Conservation (phyloP, 1,284 basidiomycete genomes). For the Apiotrichum mycotoxinovorans region DNA sequence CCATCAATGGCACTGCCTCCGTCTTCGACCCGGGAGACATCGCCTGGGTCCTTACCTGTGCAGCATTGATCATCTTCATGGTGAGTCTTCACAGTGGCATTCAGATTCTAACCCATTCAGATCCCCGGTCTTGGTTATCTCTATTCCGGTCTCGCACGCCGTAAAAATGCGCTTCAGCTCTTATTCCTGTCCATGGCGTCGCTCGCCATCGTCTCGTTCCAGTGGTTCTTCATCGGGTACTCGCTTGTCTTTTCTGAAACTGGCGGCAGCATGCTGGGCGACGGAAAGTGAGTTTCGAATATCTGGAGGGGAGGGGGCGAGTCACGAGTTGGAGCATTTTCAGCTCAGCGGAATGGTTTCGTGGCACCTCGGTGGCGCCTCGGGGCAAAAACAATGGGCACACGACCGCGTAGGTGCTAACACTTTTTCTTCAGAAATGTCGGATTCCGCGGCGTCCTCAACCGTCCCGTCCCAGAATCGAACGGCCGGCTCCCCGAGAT, state of each 20-base stretch:
- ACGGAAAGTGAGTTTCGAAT: slow-evolving; percentile 52
- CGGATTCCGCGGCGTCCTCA: slow-evolving; percentile 65
- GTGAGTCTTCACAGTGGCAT: slow-evolving; percentile 19
- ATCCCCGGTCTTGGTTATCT: slow-evolving; percentile 67
- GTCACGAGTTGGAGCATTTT: too few species aligned
- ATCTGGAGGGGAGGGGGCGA: too few species aligned
- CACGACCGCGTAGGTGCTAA: too few species aligned
- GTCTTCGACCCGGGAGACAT: slow-evolving; percentile 73
- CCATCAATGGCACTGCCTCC: slow-evolving; percentile 23
- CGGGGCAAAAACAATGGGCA: too few species aligned
- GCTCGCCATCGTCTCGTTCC: slow-evolving; percentile 69
- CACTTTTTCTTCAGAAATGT: slow-evolving; percentile 49
- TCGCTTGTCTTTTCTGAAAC: slow-evolving; percentile 73
- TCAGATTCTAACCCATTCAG: slow-evolving; percentile 42
- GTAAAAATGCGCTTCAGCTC: slow-evolving; percentile 58
- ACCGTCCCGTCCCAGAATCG: slow-evolving; percentile 66
- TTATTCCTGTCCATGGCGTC: slow-evolving; percentile 60
- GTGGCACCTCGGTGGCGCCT: too few species aligned
- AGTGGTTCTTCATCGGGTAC: slow-evolving; percentile 87
- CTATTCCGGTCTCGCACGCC: slow-evolving; percentile 78
- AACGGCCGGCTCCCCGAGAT: slow-evolving; percentile 56
- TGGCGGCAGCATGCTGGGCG: slow-evolving; percentile 61
- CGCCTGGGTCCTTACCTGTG: slow-evolving; percentile 74
- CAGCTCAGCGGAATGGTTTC: too few species aligned
- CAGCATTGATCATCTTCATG: slow-evolving; percentile 67